phyloP scores from a whole-genome alignment of 75 land plant genomes.

The Pinus albicaulis region DNA sequence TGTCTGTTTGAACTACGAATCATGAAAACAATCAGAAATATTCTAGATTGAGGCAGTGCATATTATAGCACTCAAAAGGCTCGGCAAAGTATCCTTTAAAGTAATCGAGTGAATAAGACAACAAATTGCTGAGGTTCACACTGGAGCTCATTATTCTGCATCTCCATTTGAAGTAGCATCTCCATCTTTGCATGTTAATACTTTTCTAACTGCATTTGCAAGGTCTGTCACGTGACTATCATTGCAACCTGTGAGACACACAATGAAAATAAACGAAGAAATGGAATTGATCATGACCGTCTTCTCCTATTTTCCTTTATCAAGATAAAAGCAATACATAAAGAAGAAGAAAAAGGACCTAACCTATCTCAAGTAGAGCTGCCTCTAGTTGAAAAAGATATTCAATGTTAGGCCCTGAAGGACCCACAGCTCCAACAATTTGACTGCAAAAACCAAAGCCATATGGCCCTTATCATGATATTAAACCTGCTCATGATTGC shows the following conservation, averaged over 20 bases:
- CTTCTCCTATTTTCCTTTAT: not conserved
- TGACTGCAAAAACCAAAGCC: slow-evolving; percentile 53
- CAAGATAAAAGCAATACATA: not conserved
- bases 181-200: slow-evolving; percentile 16
- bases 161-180: not conserved
- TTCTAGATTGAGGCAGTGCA: too few species aligned
- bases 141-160: not conserved
- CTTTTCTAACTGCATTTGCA: slow-evolving; percentile 53
- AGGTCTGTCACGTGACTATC: slow-evolving; percentile 57
- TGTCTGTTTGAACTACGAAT: too few species aligned
- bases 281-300: not conserved
- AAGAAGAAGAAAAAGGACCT: not conserved
- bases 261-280: not conserved
- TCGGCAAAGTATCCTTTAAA: too few species aligned
- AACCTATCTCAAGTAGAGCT: slow-evolving; percentile 62
- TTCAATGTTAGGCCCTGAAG: slow-evolving; percentile 91
- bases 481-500: not conserved
- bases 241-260: slow-evolving; percentile 35
- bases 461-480: not conserved
- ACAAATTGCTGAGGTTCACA: too few species aligned
- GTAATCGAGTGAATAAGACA: too few species aligned
- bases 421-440: slow-evolving; percentile 75
- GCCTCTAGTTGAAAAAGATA: slow-evolving; percentile 84
- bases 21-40: too few species aligned
- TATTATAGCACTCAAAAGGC: too few species aligned